Conservation (phyloP, 345 rosid genomes). For the Turnera subulata region DNA sequence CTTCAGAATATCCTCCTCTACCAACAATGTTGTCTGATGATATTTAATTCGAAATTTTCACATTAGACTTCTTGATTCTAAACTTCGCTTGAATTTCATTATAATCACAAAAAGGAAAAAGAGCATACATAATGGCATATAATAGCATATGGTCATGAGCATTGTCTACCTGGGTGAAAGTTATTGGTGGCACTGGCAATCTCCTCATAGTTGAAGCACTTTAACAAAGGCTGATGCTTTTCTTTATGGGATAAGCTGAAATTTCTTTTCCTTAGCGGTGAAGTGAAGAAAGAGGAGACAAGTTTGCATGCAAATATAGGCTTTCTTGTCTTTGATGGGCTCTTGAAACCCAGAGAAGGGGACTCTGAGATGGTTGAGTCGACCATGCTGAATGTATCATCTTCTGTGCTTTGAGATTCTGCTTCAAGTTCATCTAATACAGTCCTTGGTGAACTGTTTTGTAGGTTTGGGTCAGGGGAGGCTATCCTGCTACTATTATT, state of each 20-base stretch:
- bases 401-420: slow-evolving; percentile 57
- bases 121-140: no score
- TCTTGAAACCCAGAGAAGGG: slow-evolving; percentile 28
- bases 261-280: slow-evolving; percentile 50
- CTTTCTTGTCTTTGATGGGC: slow-evolving; percentile 22
- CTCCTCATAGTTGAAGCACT: slow-evolving; percentile 68
- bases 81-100: no score
- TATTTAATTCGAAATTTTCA: slow-evolving; percentile 11
- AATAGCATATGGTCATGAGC: background rate
- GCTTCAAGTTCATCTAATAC: slow-evolving; percentile 44
- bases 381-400: slow-evolving; percentile 44
- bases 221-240: slow-evolving; percentile 48
- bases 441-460: slow-evolving; percentile 53
- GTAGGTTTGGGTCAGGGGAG: slow-evolving; percentile 19
- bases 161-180: slow-evolving; percentile 55
- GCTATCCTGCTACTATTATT: slow-evolving; percentile 8
- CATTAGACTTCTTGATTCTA: background rate
- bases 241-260: slow-evolving; percentile 22
- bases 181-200: slow-evolving; percentile 64
- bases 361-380: slow-evolving; percentile 45
- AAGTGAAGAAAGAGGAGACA: slow-evolving; percentile 47
- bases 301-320: slow-evolving; percentile 44
- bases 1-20: slow-evolving; percentile 87
- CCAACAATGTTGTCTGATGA: slow-evolving; percentile 69
- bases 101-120: no score